phyloP scores from a whole-genome alignment of 176 grass and related monocot species.

The Phoenix roebelenii region DNA sequence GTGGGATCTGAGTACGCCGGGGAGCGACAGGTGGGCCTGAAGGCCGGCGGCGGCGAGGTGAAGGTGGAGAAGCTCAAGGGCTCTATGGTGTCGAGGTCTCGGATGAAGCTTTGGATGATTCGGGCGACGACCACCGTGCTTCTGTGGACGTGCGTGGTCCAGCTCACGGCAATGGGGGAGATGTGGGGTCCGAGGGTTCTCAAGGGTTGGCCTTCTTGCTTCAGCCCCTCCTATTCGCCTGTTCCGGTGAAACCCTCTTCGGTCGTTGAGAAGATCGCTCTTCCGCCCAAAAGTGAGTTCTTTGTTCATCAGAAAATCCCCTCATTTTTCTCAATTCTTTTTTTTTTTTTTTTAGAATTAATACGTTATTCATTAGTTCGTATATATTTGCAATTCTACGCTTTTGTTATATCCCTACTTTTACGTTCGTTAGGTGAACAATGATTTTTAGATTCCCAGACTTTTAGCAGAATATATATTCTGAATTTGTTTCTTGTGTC shows the following conservation, averaged over 20 bases:
- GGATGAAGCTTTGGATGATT: slow-evolving; percentile 72
- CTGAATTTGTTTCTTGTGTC: too few relatives aligned
- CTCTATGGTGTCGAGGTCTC: slow-evolving; percentile 24
- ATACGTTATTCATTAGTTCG: background rate
- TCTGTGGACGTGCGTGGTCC: slow-evolving; percentile 73
- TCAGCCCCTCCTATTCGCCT: slow-evolving; percentile 21
- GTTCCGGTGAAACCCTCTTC: slow-evolving; percentile 14
- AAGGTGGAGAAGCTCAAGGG: slow-evolving; percentile 23
- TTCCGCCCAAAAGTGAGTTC: slow-evolving; percentile 76
- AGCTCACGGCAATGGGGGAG: slow-evolving; percentile 51
- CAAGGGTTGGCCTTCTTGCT: slow-evolving; percentile 56
- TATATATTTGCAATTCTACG: too few relatives aligned
- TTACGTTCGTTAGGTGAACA: too few relatives aligned
- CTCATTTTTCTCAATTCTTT: background rate
- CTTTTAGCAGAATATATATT: too few relatives aligned
- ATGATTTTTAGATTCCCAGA: too few relatives aligned
- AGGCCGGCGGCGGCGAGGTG: background rate
- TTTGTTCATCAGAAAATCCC: background rate
- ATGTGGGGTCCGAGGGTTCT: slow-evolving; percentile 48
- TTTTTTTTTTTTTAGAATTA: background rate
- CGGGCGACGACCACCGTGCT: slow-evolving; percentile 60
- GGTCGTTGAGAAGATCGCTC: slow-evolving; percentile 18
- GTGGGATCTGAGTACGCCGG: slow-evolving; percentile 11
- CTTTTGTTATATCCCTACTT: too few relatives aligned
- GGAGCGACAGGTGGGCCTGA: slow-evolving; percentile 5